A percentile compares a stretch with the other conserved stretches of the same genome.
phyloP scores from a whole-genome alignment of 768 basidiomycete species.

The Sarcodon aspratus region DNA sequence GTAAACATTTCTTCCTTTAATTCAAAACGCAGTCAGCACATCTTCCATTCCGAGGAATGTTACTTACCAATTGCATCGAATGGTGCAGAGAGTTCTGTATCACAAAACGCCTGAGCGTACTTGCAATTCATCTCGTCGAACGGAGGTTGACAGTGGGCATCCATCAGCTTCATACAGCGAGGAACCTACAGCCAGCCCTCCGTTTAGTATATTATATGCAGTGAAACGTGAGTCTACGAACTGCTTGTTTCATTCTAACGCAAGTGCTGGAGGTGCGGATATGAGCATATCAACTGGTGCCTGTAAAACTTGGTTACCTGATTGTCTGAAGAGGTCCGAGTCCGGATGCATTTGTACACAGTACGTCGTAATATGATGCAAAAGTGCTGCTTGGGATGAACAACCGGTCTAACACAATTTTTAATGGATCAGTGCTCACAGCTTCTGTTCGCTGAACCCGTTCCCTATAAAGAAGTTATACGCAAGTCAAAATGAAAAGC shows the following conservation, averaged over 20 bases:
- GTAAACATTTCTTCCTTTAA: not conserved
- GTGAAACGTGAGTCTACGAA: not conserved
- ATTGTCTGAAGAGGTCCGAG: constrained; percentile 37
- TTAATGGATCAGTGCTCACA: no score
- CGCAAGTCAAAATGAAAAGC: not conserved
- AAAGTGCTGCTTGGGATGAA: constrained; percentile 2
- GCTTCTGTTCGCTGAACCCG: no score
- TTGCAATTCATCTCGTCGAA: constrained; percentile 32
- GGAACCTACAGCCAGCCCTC: constrained; percentile 20
- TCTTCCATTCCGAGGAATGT: not conserved
- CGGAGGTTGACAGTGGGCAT: constrained; percentile 28
- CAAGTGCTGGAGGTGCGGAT: constrained; percentile 17
- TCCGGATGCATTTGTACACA: constrained; percentile 25
- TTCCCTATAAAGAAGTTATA: no score
- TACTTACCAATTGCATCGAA: constrained; percentile 20
- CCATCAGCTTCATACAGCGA: constrained; percentile 28
- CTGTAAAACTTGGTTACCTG: constrained; percentile 17
- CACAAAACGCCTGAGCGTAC: constrained; percentile 30
- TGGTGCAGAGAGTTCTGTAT: constrained; percentile 10
- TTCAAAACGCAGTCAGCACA: no score
- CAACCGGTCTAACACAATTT: no score
- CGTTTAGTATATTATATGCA: not conserved
- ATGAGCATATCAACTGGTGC: not conserved
- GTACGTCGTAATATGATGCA: constrained; percentile 38
- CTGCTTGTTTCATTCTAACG: constrained; percentile 30